Percentiles rank a stretch among this genome's conserved stretches.
Evolutionary conservation across 352 stramenopile genomes (phyloP).

Genomic region (Elongisporangium undulatum): DNA sequence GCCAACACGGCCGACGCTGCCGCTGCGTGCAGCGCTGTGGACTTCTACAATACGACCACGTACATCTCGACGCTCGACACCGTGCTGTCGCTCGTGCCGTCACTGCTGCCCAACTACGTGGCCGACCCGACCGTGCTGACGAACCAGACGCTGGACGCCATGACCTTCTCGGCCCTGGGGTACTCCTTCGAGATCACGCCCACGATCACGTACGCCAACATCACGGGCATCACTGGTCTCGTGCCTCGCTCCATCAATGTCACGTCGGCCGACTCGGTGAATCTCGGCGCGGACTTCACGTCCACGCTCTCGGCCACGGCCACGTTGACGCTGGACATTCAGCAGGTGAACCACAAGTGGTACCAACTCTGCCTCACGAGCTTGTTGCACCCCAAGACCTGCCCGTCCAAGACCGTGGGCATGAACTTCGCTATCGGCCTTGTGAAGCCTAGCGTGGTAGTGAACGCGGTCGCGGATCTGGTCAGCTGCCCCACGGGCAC

Average conservation of each 20-base stretch:
- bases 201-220: slow-evolving; percentile 19
- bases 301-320: slow-evolving; percentile 24
- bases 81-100: slow-evolving; percentile 14
- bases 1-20: slow-evolving; percentile 9
- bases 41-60: slow-evolving; percentile 15
- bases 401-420: slow-evolving; percentile 22
- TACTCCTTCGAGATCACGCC: slow-evolving; percentile 25
- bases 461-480: slow-evolving; percentile 38
- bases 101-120: slow-evolving; percentile 24
- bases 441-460: slow-evolving; percentile 22
- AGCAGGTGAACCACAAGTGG: slow-evolving; percentile 53
- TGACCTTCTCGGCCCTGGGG: slow-evolving; percentile 23
- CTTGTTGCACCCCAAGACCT: slow-evolving; percentile 30
- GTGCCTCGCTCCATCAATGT: slow-evolving; percentile 39
- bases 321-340: slow-evolving; percentile 37
- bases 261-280: slow-evolving; percentile 23
- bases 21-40: slow-evolving; percentile 9
- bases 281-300: slow-evolving; percentile 41
- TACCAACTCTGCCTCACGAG: slow-evolving; percentile 54
- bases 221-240: slow-evolving; percentile 29
- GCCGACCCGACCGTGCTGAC: slow-evolving; percentile 20
- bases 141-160: slow-evolving; percentile 21
- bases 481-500: slow-evolving; percentile 23
- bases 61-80: slow-evolving; percentile 25
- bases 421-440: slow-evolving; percentile 33